phyloP scores from a whole-genome alignment of 2,329 filamentous ascomycete species.

The Pyricularia grisea region DNA sequence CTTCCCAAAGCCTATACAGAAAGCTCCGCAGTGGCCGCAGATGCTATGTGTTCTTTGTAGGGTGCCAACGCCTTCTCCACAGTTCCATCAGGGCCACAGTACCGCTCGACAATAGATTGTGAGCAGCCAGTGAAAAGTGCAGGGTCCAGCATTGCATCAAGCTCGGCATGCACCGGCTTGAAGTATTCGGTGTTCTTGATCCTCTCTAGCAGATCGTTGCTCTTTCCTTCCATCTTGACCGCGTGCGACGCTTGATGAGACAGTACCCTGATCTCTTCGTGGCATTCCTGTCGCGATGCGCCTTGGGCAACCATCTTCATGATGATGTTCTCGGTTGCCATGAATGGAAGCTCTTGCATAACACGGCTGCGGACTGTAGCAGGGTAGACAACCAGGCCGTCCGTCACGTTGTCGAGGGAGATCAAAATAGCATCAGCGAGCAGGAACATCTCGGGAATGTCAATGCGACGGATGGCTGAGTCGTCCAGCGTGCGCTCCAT shows the following conservation, averaged over 20 bases:
- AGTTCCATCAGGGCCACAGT: slow-evolving; percentile 28
- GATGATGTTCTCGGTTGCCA: slow-evolving; percentile 54
- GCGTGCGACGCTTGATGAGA: slow-evolving; percentile 64
- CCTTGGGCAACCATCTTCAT: slow-evolving; percentile 69
- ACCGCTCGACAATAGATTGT: slow-evolving; percentile 33
- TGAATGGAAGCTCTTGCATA: slow-evolving; percentile 75
- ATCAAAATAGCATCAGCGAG: slow-evolving; percentile 60
- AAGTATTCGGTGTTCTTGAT: slow-evolving; percentile 70
- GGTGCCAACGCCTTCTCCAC: slow-evolving; percentile 28
- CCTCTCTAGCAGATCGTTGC: slow-evolving; percentile 74
- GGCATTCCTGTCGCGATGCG: slow-evolving; percentile 67
- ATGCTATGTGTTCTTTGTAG: slow-evolving; percentile 25
- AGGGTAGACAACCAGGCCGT: slow-evolving; percentile 68
- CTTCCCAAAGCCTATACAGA: slow-evolving; percentile 21
- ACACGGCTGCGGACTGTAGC: slow-evolving; percentile 58
- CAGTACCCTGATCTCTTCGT: slow-evolving; percentile 80
- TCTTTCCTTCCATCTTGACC: slow-evolving; percentile 39
- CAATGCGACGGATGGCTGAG: slow-evolving; percentile 57
- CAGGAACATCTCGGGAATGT: slow-evolving; percentile 58
- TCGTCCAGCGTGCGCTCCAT: slow-evolving; percentile 74
- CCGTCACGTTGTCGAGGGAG: slow-evolving; percentile 53
- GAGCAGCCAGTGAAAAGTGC: slow-evolving; percentile 28
- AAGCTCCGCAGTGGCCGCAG: slow-evolving; percentile 24
- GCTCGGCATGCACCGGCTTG: slow-evolving; percentile 56
- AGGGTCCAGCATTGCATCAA: slow-evolving; percentile 13